Conservation (phyloP, 345 rosid species). For the Arabis alpina region DNA sequence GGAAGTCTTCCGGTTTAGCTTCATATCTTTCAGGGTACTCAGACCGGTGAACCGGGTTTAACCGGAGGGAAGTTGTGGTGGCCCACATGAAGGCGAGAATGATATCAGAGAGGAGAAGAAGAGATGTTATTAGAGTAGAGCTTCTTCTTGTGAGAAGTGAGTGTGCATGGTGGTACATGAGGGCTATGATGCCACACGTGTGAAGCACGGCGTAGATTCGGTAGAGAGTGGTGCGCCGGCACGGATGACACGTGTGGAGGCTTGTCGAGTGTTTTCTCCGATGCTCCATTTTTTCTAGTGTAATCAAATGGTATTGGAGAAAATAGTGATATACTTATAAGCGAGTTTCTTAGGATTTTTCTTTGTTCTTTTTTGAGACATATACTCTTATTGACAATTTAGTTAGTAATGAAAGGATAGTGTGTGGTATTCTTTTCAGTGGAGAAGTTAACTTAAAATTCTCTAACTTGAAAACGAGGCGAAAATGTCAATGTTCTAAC, state of each 20-base stretch:
- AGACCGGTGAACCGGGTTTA: conserved; percentile 47
- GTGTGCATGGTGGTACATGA: conserved; percentile 54
- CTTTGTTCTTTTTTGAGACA: too few species aligned
- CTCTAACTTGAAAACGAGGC: too few species aligned
- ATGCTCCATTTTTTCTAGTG: conserved; percentile 22
- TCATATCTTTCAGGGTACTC: conserved; percentile 56
- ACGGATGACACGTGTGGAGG: conserved; percentile 49
- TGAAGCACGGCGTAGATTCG: conserved; percentile 57
- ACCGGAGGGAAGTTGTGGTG: conserved; percentile 45
- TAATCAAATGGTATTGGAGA: too few species aligned
- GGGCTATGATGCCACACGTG: conserved; percentile 54
- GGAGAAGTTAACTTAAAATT: too few species aligned
- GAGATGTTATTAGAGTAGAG: conserved; percentile 22
- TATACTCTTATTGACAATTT: too few species aligned
- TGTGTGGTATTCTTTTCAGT: too few species aligned
- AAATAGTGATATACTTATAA: too few species aligned
- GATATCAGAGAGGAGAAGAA: conserved; percentile 54
- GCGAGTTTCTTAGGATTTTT: too few species aligned
- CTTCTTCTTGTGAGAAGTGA: conserved; percentile 44
- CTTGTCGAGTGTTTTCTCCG: conserved; percentile 35
- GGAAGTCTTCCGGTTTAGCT: conserved; percentile 49
- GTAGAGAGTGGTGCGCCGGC: conserved; percentile 49
- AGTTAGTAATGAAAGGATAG: too few species aligned
- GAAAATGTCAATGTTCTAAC: too few species aligned
- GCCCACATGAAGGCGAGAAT: conserved; percentile 75